Conservation (phyloP, 106 monocot genomes). For the Gastrodia elata region DNA sequence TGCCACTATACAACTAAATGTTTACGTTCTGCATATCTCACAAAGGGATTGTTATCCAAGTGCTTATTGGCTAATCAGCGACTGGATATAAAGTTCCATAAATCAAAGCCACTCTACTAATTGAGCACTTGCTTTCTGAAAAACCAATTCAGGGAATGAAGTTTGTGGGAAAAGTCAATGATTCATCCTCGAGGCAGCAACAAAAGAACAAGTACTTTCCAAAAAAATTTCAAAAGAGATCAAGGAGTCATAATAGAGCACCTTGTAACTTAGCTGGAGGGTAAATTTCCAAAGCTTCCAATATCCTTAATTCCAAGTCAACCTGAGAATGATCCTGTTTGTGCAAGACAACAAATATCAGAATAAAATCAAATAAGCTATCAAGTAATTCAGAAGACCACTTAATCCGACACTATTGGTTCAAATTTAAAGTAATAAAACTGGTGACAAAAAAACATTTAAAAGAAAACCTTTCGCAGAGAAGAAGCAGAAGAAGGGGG, state of each 20-base stretch:
- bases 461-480: slow-evolving; percentile 44
- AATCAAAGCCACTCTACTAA: neutral
- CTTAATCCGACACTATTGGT: neutral
- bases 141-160: neutral
- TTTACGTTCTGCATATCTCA: neutral
- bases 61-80: neutral
- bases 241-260: slow-evolving; percentile 4
- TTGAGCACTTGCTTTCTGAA: neutral
- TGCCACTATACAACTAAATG: neutral
- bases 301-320: slow-evolving; percentile 60
- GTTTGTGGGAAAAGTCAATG: neutral
- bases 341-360: neutral
- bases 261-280: no score
- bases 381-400: neutral
- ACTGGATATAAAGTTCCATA: neutral
- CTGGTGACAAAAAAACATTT: neutral
- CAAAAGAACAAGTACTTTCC: neutral
- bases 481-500: slow-evolving; percentile 78
- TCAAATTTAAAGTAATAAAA: neutral
- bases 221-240: neutral
- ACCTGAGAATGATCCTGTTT: slow-evolving; percentile 66
- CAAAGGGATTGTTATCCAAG: neutral
- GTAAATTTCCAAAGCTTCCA: no score
- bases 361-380: neutral
- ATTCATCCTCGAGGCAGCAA: neutral